phyloP scores from a whole-genome alignment of 106 monocot species.

The Narthecium ossifragum region DNA sequence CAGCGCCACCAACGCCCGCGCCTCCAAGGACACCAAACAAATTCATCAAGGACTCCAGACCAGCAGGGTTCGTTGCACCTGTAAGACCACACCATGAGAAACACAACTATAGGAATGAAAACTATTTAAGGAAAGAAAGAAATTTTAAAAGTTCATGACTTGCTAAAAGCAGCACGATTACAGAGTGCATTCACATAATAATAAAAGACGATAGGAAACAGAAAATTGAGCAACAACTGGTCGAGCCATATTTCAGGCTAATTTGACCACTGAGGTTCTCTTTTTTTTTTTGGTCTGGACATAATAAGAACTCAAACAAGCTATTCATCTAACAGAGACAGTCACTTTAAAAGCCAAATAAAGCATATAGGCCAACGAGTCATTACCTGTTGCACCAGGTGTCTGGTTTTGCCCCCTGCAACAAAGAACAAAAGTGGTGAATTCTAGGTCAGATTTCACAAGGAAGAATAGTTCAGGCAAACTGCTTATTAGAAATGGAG shows the following conservation, averaged over 20 bases:
- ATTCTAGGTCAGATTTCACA: not conserved
- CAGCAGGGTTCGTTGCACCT: slow-evolving; percentile 30
- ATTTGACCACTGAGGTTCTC: too few relatives aligned
- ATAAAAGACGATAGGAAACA: too few relatives aligned
- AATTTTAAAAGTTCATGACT: not conserved
- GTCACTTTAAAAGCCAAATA: too few relatives aligned
- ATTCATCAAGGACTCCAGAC: slow-evolving; percentile 76
- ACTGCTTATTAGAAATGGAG: not conserved
- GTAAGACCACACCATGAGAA: not conserved
- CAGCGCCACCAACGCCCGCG: slow-evolving; percentile 2
- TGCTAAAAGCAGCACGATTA: too few relatives aligned
- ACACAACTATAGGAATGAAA: not conserved
- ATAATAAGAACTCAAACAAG: too few relatives aligned
- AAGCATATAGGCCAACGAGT: too few relatives aligned
- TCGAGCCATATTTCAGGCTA: too few relatives aligned
- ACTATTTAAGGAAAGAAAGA: not conserved
- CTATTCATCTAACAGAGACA: too few relatives aligned
- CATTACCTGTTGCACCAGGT: slow-evolving; percentile 60
- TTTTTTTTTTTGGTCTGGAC: too few relatives aligned
- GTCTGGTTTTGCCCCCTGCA: slow-evolving; percentile 75
- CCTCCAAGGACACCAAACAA: slow-evolving; percentile 71
- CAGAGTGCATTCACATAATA: too few relatives aligned
- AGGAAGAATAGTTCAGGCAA: not conserved
- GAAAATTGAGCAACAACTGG: too few relatives aligned
- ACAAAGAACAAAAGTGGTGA: not conserved